Percentiles rank a stretch among this genome's conserved stretches.
These are phyloP conservation scores for Albatrellus ellisii DNA, from an alignment of 768 basidiomycete genomes.

Conservation along the genomic window DNA sequence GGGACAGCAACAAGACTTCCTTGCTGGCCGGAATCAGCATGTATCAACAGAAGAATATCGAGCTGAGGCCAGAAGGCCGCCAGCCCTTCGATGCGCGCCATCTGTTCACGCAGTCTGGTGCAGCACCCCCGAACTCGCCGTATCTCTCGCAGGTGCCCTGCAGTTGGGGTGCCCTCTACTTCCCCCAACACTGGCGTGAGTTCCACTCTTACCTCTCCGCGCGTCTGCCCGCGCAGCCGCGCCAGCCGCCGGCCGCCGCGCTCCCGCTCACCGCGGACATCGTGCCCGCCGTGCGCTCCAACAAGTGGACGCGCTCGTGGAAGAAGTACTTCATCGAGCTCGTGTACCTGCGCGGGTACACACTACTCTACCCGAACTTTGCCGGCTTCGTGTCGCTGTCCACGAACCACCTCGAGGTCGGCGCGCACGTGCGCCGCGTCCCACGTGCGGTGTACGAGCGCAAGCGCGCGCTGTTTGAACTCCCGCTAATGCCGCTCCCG, in stretches of 20 bases:
- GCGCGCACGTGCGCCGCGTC: constrained; percentile 59
- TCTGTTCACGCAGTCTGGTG: constrained; percentile 32
- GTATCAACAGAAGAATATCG: constrained; percentile 77
- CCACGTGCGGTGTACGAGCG: constrained; percentile 32
- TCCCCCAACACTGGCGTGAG: constrained; percentile 80
- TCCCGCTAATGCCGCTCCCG: constrained; percentile 54
- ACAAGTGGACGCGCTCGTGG: constrained; percentile 74
- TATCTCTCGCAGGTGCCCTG: constrained; percentile 83
- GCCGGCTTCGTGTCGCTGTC: constrained; percentile 59
- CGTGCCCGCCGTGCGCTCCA: constrained; percentile 69
- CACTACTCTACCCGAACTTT: constrained; percentile 87
- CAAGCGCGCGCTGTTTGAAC: constrained; percentile 49
- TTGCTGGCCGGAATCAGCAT: constrained; percentile 70
- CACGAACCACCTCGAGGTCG: constrained; percentile 83
- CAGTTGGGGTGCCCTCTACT: constrained; percentile 88
- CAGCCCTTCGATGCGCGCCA: constrained; percentile 51
- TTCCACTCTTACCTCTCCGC: constrained; percentile 66
- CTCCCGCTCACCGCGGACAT: constrained; percentile 28
- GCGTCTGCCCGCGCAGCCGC: constrained; percentile 43
- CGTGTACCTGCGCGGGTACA: constrained; percentile 66
- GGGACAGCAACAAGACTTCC: constrained; percentile 23
- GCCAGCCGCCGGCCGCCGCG: constrained; percentile 23
- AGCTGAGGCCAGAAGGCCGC: constrained; percentile 56
- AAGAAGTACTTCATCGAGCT: constrained; percentile 87
- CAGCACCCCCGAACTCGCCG: constrained; percentile 40